These are phyloP conservation scores for Diplodia intermedia DNA, from an alignment of 2,329 filamentous ascomycete species.

Conservation along the genomic window DNA sequence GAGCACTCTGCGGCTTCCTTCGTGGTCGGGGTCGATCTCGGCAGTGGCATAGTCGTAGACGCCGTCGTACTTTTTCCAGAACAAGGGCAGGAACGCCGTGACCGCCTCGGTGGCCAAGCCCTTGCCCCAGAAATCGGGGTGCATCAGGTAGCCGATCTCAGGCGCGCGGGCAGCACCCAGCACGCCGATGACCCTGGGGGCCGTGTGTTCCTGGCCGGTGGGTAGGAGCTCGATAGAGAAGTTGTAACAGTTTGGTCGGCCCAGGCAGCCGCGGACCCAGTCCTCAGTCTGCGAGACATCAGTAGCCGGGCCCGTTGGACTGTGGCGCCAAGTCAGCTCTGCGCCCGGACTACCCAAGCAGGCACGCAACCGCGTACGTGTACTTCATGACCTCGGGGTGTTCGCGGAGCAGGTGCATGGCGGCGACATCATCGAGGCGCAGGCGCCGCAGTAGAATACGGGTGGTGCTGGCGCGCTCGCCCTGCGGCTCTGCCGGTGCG, in stretches of 20 bases:
- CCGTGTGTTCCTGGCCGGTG: slow-evolving; percentile 18
- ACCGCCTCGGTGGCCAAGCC: slow-evolving; percentile 56
- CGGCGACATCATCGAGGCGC: slow-evolving; percentile 57
- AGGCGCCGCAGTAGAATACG: slow-evolving; percentile 64
- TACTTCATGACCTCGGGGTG: slow-evolving; percentile 69
- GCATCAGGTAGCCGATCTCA: slow-evolving; percentile 54
- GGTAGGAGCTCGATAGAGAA: slow-evolving; percentile 60
- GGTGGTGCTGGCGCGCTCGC: slow-evolving; percentile 50
- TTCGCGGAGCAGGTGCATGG: slow-evolving; percentile 60
- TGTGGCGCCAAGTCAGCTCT: slow-evolving; percentile 21
- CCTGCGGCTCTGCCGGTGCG: background rate
- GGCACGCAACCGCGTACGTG: slow-evolving; percentile 52
- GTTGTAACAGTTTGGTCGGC: slow-evolving; percentile 58
- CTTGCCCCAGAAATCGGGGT: slow-evolving; percentile 48
- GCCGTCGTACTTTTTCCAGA: slow-evolving; percentile 48
- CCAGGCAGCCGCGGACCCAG: slow-evolving; percentile 51
- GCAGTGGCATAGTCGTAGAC: slow-evolving; percentile 43
- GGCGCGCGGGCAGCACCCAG: slow-evolving; percentile 52
- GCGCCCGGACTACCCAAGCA: slow-evolving; percentile 29
- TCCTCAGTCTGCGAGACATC: slow-evolving; percentile 36
- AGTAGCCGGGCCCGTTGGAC: slow-evolving; percentile 24
- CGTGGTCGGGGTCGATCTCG: slow-evolving; percentile 58
- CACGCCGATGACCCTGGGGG: slow-evolving; percentile 50
- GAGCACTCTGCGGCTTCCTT: slow-evolving; percentile 63
- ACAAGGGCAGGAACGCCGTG: slow-evolving; percentile 50